Evolutionary conservation across 2,329 filamentous ascomycete genomes (phyloP).

Genomic region (Colletotrichum sp.): DNA sequence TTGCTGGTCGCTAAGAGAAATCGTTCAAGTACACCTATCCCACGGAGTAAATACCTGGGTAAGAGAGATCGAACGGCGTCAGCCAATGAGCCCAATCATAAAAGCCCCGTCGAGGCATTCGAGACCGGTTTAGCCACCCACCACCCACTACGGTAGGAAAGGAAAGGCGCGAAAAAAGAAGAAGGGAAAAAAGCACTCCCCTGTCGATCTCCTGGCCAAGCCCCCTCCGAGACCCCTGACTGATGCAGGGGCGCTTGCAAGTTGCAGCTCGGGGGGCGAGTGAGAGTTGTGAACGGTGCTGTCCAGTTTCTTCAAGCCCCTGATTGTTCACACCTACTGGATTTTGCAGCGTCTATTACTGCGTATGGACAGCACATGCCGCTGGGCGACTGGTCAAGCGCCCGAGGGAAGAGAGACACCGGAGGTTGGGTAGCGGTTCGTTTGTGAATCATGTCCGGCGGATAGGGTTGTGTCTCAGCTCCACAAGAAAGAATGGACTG

Average conservation of each 20-base stretch:
- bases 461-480: background rate
- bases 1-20: background rate
- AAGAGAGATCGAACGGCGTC: background rate
- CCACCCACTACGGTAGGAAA: background rate
- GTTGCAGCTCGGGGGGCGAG: background rate
- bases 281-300: background rate
- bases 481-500: constrained; percentile 15
- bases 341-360: background rate
- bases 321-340: background rate
- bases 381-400: background rate
- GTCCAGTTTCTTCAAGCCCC: background rate
- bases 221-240: background rate
- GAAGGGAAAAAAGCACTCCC: background rate
- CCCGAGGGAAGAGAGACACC: background rate
- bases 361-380: background rate
- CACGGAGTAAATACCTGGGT: background rate
- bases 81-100: background rate
- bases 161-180: background rate
- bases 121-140: background rate
- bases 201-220: constrained; percentile 8
- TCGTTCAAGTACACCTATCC: background rate
- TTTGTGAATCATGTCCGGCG: background rate
- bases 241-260: constrained; percentile 9
- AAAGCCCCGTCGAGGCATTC: background rate
- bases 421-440: background rate